Evolutionary conservation across 1,284 basidiomycete genomes (phyloP).

Genomic region (Irpex sp.): DNA sequence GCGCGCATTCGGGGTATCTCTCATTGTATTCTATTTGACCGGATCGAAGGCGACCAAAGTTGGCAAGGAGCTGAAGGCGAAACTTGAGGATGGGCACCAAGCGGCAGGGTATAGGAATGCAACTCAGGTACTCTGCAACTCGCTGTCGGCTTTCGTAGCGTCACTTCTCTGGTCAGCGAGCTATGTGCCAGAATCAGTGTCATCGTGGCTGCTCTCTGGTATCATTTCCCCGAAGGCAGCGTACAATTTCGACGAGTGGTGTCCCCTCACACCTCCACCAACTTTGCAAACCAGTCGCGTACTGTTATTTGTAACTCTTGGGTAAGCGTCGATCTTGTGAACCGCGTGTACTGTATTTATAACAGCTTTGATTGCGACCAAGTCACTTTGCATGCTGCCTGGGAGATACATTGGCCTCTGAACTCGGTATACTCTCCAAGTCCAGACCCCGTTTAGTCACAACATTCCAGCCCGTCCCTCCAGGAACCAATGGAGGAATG

Average conservation of each 20-base stretch:
- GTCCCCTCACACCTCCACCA: constrained; percentile 39
- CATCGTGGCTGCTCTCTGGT: constrained; percentile 16
- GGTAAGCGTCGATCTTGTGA: constrained; percentile 40
- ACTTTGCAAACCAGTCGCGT: constrained; percentile 47
- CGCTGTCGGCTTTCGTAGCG: constrained; percentile 63
- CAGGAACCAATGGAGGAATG: constrained; percentile 90
- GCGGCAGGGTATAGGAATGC: constrained; percentile 67
- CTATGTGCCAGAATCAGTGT: constrained; percentile 39
- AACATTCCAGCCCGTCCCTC: constrained; percentile 67
- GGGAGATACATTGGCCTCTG: constrained; percentile 77
- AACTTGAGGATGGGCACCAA: constrained; percentile 75
- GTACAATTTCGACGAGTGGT: constrained; percentile 41
- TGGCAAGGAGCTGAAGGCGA: constrained; percentile 63
- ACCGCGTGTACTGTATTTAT: neutral
- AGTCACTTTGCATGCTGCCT: constrained; percentile 82
- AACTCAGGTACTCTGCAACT: constrained; percentile 81
- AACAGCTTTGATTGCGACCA: constrained; percentile 1
- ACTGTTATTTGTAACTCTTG: constrained; percentile 62
- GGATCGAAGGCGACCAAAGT: constrained; percentile 86
- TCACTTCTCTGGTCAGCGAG: constrained; percentile 59
- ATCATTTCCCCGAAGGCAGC: constrained; percentile 11
- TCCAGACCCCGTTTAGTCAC: constrained; percentile 71
- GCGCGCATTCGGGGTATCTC: constrained; percentile 62
- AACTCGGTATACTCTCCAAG: constrained; percentile 77
- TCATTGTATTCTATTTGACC: constrained; percentile 80